A percentile compares a stretch with the other conserved stretches of the same genome.
Evolutionary conservation across 164 flowering plant genomes (phyloP).

Genomic region (Nelumbo lutea): DNA sequence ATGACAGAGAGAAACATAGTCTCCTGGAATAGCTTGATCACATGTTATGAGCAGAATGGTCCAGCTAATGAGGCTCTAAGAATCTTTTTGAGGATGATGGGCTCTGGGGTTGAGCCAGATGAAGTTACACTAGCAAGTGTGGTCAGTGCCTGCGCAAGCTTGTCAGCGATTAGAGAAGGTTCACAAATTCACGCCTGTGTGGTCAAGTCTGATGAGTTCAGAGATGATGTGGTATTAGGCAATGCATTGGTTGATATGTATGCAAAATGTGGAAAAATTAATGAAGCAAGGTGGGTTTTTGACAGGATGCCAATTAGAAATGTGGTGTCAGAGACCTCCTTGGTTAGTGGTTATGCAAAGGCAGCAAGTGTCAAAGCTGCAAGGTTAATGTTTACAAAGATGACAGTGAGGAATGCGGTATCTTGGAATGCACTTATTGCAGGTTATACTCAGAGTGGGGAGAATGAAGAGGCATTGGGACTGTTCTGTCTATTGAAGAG

Average conservation of each 20-base stretch:
- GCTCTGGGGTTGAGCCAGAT: conserved; percentile 17
- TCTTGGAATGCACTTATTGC: conserved; percentile 31
- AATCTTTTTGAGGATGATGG: conserved; percentile 16
- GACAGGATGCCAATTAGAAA: conserved; percentile 22
- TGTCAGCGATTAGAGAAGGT: conserved; percentile 16
- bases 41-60: conserved; percentile 27
- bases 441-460: conserved; percentile 23
- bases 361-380: conserved; percentile 18
- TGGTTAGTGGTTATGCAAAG: conserved; percentile 28
- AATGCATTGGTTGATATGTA: conserved; percentile 31
- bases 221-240: conserved; percentile 20
- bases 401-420: conserved; percentile 20
- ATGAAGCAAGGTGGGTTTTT: conserved; percentile 22
- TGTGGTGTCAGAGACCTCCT: conserved; percentile 24
- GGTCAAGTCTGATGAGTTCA: conserved; percentile 18
- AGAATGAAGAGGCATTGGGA: conserved; percentile 21
- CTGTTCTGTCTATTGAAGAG: conserved; percentile 20
- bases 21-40: conserved; percentile 28
- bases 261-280: conserved; percentile 21
- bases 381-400: conserved; percentile 16
- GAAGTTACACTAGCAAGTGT: conserved; percentile 29
- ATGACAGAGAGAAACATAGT: conserved; percentile 22
- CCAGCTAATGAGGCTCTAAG: conserved; percentile 17
- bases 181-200: conserved; percentile 20
- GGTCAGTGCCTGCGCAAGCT: conserved; percentile 23